Evolutionary conservation across 1,284 basidiomycete species (phyloP).

Genomic region (Papiliotrema fonsecae): DNA sequence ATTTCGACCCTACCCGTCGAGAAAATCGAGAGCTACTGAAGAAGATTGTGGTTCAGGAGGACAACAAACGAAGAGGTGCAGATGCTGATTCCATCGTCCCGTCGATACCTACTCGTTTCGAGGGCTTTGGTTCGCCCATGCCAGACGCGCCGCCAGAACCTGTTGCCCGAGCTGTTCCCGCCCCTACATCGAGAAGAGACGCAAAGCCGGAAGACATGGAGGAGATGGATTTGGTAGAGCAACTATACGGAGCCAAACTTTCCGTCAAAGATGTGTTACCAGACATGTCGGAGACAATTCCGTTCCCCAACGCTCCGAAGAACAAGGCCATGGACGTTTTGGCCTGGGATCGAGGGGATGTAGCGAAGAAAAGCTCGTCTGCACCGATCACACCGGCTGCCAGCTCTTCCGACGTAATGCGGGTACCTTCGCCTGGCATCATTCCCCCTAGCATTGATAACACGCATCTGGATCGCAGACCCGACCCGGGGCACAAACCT

Average conservation of each 20-base stretch:
- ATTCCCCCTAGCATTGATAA: neutral
- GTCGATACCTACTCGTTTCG: neutral
- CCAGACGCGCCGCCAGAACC: conserved; percentile 12
- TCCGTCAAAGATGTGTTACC: conserved; percentile 64
- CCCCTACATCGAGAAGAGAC: conserved; percentile 5
- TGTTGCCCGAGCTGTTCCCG: too few species aligned
- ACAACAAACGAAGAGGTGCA: conserved; percentile 45
- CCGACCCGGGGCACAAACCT: conserved; percentile 28
- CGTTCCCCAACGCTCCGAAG: conserved; percentile 73
- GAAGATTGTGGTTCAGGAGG: conserved; percentile 73
- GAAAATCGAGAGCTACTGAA: conserved; percentile 81
- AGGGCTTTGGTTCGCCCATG: conserved; percentile 26
- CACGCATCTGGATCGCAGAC: conserved; percentile 20
- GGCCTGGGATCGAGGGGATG: conserved; percentile 56
- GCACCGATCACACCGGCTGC: conserved; percentile 2
- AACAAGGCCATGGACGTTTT: conserved; percentile 82
- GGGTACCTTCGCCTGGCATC: conserved; percentile 5
- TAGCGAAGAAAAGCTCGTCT: conserved; percentile 20
- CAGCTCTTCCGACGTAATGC: neutral
- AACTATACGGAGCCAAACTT: conserved; percentile 74
- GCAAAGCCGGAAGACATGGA: conserved; percentile 57
- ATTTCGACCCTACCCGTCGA: conserved; percentile 83
- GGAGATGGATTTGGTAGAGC: conserved; percentile 91
- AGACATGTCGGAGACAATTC: conserved; percentile 72
- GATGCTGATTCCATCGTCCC: conserved; percentile 9